Percentiles rank a stretch among this genome's conserved stretches.
Conservation (phyloP, 331 rosid genomes). For the Malus hybrid region DNA sequence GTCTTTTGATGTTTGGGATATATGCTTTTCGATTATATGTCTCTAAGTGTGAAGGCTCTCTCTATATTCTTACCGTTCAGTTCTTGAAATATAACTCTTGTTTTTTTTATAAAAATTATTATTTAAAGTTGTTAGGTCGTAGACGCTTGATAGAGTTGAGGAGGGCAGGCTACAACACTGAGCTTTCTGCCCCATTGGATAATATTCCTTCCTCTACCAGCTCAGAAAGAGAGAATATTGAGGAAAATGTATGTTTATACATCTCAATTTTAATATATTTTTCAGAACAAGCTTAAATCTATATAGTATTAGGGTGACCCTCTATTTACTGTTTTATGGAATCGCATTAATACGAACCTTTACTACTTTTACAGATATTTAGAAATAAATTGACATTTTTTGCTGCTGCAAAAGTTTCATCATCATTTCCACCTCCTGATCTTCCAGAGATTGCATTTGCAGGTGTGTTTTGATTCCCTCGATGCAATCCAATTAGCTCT, state of each 20-base stretch:
- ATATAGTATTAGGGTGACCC: not conserved
- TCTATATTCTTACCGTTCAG: not conserved
- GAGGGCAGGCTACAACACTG: constrained; percentile 88
- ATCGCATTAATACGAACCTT: constrained; percentile 8
- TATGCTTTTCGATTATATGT: not conserved
- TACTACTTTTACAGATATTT: constrained; percentile 46
- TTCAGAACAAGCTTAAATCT: not conserved
- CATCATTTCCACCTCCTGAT: constrained; percentile 81
- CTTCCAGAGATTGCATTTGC: constrained; percentile 99
- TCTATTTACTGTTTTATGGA: not conserved
- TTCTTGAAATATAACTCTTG: constrained; percentile 5
- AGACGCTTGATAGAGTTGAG: constrained; percentile 72
- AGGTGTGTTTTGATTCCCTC: constrained; percentile 30
- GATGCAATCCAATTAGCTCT: not conserved
- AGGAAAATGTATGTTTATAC: constrained; percentile 62
- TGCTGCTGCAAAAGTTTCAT: constrained; percentile 88
- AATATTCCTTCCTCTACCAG: constrained; percentile 60
- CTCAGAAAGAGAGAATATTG: constrained; percentile 65
- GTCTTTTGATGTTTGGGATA: constrained; percentile 22
- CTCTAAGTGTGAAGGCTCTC: not conserved
- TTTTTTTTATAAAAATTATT: not conserved
- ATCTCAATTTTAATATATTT: not conserved
- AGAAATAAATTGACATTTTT: constrained; percentile 74
- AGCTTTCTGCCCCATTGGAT: constrained; percentile 87
- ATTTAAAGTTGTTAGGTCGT: constrained; percentile 66